Conservation (phyloP, 352 stramenopile genomes). For the Nothophytophthora sp. region DNA sequence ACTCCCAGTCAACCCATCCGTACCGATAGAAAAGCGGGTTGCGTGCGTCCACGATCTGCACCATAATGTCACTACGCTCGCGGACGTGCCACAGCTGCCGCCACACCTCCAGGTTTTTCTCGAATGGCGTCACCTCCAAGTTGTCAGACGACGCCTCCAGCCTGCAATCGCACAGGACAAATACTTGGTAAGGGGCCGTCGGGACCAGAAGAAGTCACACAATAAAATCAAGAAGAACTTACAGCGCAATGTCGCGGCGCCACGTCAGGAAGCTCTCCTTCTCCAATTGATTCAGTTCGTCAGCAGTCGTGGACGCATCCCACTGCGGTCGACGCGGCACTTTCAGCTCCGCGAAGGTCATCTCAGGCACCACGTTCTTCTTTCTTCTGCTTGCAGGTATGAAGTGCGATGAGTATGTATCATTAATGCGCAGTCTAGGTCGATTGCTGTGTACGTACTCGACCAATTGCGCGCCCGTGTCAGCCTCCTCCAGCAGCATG, state of each 20-base stretch:
- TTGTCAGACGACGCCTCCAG: constrained; percentile 77
- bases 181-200: background rate
- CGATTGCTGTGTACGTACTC: constrained; percentile 36
- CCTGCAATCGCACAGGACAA: constrained; percentile 27
- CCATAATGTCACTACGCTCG: constrained; percentile 97
- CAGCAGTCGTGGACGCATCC: constrained; percentile 93
- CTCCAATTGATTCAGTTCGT: constrained; percentile 96
- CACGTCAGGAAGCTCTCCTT: constrained; percentile 98
- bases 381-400: constrained; percentile 35
- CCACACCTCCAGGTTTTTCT: constrained; percentile 99
- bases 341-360: constrained; percentile 95
- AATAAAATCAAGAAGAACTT: no score
- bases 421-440: background rate
- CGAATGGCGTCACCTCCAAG: constrained; percentile 97
- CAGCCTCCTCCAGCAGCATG: constrained; percentile 70
- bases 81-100: constrained; percentile 99
- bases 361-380: constrained; percentile 64
- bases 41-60: constrained; percentile 98
- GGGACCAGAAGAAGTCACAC: no score
- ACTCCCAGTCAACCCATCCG: no score
- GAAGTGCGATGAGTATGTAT: background rate
- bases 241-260: constrained; percentile 95
- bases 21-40: constrained; percentile 98
- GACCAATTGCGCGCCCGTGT: constrained; percentile 59
- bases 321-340: constrained; percentile 97